Conservation (phyloP, 768 basidiomycete genomes). For the Tulasnella sp. region DNA sequence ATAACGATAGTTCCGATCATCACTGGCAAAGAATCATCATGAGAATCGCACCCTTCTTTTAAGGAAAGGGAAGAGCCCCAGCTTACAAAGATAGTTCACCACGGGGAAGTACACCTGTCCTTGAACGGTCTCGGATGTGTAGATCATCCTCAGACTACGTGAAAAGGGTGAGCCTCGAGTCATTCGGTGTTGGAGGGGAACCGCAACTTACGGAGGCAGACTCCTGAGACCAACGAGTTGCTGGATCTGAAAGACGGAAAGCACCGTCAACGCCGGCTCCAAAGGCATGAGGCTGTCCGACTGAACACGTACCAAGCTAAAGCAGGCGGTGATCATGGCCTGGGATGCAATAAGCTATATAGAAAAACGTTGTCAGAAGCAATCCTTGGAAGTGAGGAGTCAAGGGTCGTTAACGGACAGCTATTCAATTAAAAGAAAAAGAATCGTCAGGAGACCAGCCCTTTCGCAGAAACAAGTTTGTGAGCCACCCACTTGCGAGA, state of each 20-base stretch:
- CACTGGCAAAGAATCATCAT: slow-evolving; percentile 25
- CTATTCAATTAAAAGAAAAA: neutral
- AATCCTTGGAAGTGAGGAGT: neutral
- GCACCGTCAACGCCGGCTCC: slow-evolving; percentile 30
- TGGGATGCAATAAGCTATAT: slow-evolving; percentile 52
- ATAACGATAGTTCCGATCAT: slow-evolving; percentile 47
- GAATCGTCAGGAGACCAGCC: neutral
- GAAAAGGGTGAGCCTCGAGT: neutral
- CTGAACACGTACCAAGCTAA: slow-evolving; percentile 26
- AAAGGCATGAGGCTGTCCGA: neutral
- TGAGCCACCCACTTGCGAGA: slow-evolving; percentile 45
- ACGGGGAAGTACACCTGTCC: slow-evolving; percentile 63
- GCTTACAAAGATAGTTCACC: slow-evolving; percentile 47
- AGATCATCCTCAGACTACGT: slow-evolving; percentile 41
- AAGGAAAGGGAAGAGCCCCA: neutral
- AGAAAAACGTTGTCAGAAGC: neutral
- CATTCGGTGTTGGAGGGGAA: neutral
- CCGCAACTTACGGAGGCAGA: slow-evolving; percentile 39
- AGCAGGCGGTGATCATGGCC: slow-evolving; percentile 63
- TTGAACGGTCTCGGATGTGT: slow-evolving; percentile 53
- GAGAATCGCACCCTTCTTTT: neutral
- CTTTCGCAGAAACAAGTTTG: neutral
- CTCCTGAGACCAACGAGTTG: slow-evolving; percentile 57
- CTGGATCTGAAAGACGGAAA: slow-evolving; percentile 36
- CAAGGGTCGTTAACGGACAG: neutral